Conservation (phyloP, 1,139 yeast genomes). For the Geotrichum cucujoidarum region DNA sequence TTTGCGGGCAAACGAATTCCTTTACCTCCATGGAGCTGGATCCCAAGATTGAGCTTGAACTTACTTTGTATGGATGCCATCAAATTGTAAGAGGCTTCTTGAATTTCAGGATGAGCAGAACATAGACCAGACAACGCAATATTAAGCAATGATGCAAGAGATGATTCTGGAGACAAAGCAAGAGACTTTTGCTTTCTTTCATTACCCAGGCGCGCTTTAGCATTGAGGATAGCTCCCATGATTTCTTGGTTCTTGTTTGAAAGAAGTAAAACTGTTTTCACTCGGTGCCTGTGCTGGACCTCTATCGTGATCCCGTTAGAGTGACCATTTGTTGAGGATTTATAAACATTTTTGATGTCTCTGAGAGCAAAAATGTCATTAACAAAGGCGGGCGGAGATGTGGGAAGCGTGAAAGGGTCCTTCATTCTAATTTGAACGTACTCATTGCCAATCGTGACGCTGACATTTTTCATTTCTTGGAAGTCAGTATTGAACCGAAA, state of each 20-base stretch:
- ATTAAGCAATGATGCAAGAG: conserved; percentile 43
- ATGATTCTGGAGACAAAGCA: conserved; percentile 7
- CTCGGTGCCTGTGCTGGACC: conserved; percentile 31
- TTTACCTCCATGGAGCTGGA: conserved; percentile 49
- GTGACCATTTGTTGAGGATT: conserved; percentile 48
- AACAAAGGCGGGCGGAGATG: conserved; percentile 26
- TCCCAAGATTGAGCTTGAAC: conserved; percentile 53
- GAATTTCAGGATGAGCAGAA: conserved; percentile 53
- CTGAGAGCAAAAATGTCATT: conserved; percentile 27
- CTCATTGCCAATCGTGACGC: conserved; percentile 64
- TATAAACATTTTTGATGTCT: conserved; percentile 48
- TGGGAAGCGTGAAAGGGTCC: conserved; percentile 48
- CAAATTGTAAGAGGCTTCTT: conserved; percentile 59
- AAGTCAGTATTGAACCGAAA: conserved; percentile 11
- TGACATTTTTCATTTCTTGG: conserved; percentile 35
- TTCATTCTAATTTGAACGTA: conserved; percentile 54
- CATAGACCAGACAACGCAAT: conserved; percentile 65
- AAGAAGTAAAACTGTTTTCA: conserved; percentile 20
- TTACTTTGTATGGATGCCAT: conserved; percentile 60
- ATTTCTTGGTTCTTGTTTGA: conserved; percentile 26
- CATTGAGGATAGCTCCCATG: conserved; percentile 28
- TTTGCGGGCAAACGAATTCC: conserved; percentile 72
- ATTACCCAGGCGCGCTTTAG: conserved; percentile 24
- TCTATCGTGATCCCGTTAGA: conserved; percentile 57
- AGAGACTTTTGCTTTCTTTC: not conserved